Evolutionary conservation across 305 asterid species (phyloP).

Genomic region (Fraxinus latifolia): DNA sequence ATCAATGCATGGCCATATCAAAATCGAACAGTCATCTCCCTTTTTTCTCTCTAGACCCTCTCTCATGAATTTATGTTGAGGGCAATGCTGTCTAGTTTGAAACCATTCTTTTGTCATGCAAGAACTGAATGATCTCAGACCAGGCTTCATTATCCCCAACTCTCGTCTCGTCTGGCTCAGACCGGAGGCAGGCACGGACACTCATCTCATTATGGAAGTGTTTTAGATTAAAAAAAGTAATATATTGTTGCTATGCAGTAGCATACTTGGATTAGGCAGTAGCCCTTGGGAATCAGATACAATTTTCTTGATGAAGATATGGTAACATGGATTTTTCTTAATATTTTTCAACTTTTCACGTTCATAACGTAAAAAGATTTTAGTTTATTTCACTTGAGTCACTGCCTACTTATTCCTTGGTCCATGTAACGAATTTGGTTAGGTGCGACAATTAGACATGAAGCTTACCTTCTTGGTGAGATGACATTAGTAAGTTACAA

Average conservation of each 20-base stretch:
- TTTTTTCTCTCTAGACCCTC: not conserved
- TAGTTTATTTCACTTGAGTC: not conserved
- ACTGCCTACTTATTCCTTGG: not conserved
- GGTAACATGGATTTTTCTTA: not conserved
- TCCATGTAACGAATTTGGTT: not conserved
- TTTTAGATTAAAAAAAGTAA: too few species aligned
- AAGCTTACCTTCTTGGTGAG: not conserved
- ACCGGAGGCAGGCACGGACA: not conserved
- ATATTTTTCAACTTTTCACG: not conserved
- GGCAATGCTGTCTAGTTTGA: conserved; percentile 33
- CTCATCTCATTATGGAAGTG: not conserved
- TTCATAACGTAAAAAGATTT: not conserved
- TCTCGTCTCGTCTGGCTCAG: not conserved
- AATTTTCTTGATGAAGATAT: not conserved
- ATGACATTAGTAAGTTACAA: not conserved
- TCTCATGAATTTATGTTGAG: conserved; percentile 9
- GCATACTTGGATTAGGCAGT: not conserved
- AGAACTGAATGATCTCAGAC: conserved; percentile 62
- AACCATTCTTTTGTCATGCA: conserved; percentile 1
- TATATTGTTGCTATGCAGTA: not conserved
- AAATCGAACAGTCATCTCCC: not conserved
- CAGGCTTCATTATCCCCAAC: conserved; percentile 94
- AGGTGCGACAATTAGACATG: not conserved
- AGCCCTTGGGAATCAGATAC: not conserved
- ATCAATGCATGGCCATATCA: not conserved